Percentiles rank a stretch among this genome's conserved stretches.
phyloP scores from a whole-genome alignment of 1,139 yeast genomes.

The Hanseniaspora sp. region DNA sequence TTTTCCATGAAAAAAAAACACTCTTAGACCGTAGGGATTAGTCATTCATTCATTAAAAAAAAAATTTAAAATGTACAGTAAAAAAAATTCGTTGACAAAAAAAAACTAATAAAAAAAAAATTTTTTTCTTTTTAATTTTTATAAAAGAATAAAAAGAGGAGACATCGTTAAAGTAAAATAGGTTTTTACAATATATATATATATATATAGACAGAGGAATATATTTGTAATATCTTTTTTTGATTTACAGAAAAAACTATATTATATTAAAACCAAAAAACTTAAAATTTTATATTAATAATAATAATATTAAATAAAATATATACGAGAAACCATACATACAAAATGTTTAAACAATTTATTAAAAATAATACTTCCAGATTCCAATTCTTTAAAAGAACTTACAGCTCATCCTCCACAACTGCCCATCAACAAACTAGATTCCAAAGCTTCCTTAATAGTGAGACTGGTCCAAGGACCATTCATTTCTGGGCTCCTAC shows the following conservation, averaged over 20 bases:
- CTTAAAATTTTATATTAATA: neutral
- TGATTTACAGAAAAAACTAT: neutral
- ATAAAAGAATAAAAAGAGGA: too few species aligned
- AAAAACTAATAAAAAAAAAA: neutral
- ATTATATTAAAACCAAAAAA: neutral
- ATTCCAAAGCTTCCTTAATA: constrained; percentile 59
- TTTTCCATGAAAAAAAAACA: neutral
- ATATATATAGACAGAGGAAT: too few species aligned
- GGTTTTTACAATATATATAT: too few species aligned
- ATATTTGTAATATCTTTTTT: too few species aligned
- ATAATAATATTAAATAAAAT: neutral
- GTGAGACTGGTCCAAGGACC: constrained; percentile 90
- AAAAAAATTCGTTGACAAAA: neutral
- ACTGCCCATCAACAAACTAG: constrained; percentile 5
- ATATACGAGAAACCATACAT: neutral
- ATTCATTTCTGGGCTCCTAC: constrained; percentile 75
- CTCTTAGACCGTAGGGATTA: neutral
- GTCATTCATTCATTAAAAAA: neutral
- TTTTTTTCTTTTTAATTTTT: neutral
- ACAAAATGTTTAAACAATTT: constrained; percentile 10
- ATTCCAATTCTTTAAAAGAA: constrained; percentile 9
- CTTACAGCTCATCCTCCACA: constrained; percentile 1
- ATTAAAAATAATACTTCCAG: constrained; percentile 3
- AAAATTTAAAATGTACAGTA: neutral
- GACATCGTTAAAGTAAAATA: too few species aligned